Percentiles rank a stretch among this genome's conserved stretches.
These are phyloP conservation scores for Paulownia fortunei DNA, from an alignment of 257 asterid species.

Conservation along the genomic window DNA sequence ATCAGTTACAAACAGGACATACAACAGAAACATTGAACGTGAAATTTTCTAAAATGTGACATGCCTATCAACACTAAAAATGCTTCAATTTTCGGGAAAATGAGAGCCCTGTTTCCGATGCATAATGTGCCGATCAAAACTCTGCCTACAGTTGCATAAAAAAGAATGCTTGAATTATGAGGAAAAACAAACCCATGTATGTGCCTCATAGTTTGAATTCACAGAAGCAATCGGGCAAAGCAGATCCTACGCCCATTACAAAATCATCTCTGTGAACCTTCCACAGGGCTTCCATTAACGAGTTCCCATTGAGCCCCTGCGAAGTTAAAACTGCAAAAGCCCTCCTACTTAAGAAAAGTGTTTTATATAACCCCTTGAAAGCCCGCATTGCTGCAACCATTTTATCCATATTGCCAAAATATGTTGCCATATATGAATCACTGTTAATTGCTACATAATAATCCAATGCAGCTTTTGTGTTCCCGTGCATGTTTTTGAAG, in stretches of 20 bases:
- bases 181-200: not conserved
- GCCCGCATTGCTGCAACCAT: slow-evolving; percentile 99
- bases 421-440: slow-evolving; percentile 81
- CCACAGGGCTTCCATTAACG: slow-evolving; percentile 74
- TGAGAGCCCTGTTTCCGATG: not conserved
- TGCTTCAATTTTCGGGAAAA: not conserved
- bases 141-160: not conserved
- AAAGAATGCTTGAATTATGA: not conserved
- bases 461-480: slow-evolving; percentile 95
- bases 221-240: slow-evolving; percentile 93
- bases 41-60: not conserved
- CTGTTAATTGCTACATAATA: slow-evolving; percentile 77
- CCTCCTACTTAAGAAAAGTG: slow-evolving; percentile 77
- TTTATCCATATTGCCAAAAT: slow-evolving; percentile 97
- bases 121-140: not conserved
- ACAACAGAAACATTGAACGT: not conserved
- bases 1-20: not conserved
- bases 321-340: slow-evolving; percentile 62
- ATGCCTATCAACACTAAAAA: slow-evolving; percentile 2
- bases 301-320: slow-evolving; percentile 61
- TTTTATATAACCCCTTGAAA: slow-evolving; percentile 64
- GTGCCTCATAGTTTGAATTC: slow-evolving; percentile 60
- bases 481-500: slow-evolving; percentile 84
- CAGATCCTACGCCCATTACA: slow-evolving; percentile 89
- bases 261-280: slow-evolving; percentile 85